These are phyloP conservation scores for Mycothermus thermophilus DNA, from an alignment of 495 filamentous ascomycete species.

Conservation along the genomic window DNA sequence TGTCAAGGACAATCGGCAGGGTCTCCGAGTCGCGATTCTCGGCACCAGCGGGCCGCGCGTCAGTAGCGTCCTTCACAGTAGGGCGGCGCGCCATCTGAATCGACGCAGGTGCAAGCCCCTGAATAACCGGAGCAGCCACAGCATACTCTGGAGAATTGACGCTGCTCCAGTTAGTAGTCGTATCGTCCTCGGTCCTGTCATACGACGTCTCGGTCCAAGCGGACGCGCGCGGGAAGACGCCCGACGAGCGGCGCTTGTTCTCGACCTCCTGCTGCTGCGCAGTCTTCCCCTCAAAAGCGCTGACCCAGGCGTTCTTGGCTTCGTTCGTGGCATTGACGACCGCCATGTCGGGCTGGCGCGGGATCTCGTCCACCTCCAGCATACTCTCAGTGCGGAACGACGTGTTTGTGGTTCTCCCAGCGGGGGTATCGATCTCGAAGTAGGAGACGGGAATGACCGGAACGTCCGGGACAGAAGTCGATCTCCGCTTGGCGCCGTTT, in stretches of 20 bases:
- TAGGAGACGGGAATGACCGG: slow-evolving; percentile 25
- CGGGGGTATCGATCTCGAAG: slow-evolving; percentile 4
- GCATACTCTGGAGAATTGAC: slow-evolving; percentile 27
- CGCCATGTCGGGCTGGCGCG: slow-evolving; percentile 4
- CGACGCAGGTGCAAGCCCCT: slow-evolving; percentile 21
- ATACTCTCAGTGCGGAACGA: slow-evolving; percentile 26
- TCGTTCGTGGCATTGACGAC: slow-evolving; percentile 20
- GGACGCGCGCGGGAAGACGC: slow-evolving; percentile 21
- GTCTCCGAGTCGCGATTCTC: slow-evolving; percentile 8
- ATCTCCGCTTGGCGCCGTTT: slow-evolving; percentile 19
- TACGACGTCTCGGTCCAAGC: slow-evolving; percentile 21
- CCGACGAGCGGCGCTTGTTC: slow-evolving; percentile 28
- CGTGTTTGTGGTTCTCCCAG: slow-evolving; percentile 15
- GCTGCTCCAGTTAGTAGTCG: slow-evolving; percentile 26
- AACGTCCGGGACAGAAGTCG: slow-evolving; percentile 31
- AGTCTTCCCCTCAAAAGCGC: slow-evolving; percentile 18
- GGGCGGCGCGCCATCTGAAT: slow-evolving; percentile 20
- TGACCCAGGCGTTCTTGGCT: slow-evolving; percentile 27
- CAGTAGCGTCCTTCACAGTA: slow-evolving; percentile 4
- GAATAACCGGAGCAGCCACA: slow-evolving; percentile 19
- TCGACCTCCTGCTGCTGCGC: slow-evolving; percentile 6
- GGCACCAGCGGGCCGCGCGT: background rate
- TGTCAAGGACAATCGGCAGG: slow-evolving; percentile 27
- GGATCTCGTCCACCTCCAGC: slow-evolving; percentile 26
- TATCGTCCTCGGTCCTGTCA: slow-evolving; percentile 20